Evolutionary conservation across 371 early-diverging fungal genomes (phyloP).

Genomic region (Mortierella sp.): DNA sequence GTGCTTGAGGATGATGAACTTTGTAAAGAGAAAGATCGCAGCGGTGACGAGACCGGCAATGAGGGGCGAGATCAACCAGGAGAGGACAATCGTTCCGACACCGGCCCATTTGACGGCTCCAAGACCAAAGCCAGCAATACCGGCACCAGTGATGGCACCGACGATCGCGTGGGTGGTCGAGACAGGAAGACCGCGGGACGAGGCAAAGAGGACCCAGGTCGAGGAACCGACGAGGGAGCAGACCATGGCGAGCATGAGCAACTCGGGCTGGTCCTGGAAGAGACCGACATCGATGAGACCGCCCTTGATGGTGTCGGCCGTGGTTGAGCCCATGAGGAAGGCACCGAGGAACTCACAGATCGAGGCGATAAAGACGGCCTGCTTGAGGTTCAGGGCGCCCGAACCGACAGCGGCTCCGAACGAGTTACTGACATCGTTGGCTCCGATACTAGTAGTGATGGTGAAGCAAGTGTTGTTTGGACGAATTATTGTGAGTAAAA

Average conservation of each 20-base stretch:
- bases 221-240: conserved; percentile 83
- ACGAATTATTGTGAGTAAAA: too few species aligned
- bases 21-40: conserved; percentile 75
- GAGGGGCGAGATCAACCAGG: conserved; percentile 85
- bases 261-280: conserved; percentile 74
- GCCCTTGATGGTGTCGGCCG: conserved; percentile 84
- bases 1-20: conserved; percentile 71
- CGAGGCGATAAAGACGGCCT: conserved; percentile 84
- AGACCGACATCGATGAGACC: conserved; percentile 70
- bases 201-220: conserved; percentile 82
- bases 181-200: conserved; percentile 72
- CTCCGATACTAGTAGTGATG: too few species aligned
- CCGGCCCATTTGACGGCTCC: conserved; percentile 81
- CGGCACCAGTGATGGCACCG: conserved; percentile 87
- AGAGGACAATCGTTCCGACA: conserved; percentile 78
- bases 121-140: conserved; percentile 81
- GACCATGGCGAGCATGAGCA: conserved; percentile 89
- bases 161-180: conserved; percentile 78
- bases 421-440: conserved; percentile 93
- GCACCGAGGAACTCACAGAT: conserved; percentile 90
- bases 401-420: conserved; percentile 90
- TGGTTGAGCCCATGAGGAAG: conserved; percentile 82
- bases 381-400: conserved; percentile 78
- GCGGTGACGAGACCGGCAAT: conserved; percentile 77
- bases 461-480: too few species aligned